Percentiles rank a stretch among this genome's conserved stretches.
These are phyloP conservation scores for Stephanodiscus triporus DNA, from an alignment of 108 stramenopile genomes.

Conservation along the genomic window DNA sequence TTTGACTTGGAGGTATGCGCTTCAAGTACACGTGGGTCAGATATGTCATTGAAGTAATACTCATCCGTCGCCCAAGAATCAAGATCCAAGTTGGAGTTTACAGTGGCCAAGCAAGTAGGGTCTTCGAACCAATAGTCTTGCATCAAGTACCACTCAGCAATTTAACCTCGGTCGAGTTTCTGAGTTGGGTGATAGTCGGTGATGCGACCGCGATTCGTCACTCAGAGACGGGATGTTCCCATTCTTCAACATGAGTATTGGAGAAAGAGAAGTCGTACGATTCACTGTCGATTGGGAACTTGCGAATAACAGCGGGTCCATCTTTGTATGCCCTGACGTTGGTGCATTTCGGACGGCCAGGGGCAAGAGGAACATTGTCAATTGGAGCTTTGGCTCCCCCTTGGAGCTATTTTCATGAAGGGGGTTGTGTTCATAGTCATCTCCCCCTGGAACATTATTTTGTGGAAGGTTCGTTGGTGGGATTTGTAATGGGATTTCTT, in stretches of 20 bases:
- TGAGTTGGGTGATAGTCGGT: too few species aligned
- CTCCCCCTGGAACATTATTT: not conserved
- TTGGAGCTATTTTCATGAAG: not conserved
- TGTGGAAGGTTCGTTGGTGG: not conserved
- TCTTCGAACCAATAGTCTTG: too few species aligned
- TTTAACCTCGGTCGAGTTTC: too few species aligned
- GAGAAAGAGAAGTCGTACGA: not conserved
- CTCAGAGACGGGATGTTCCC: not conserved
- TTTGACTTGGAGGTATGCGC: conserved; percentile 29
- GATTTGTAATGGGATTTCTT: not conserved
- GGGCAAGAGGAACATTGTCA: not conserved
- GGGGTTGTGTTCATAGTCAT: not conserved
- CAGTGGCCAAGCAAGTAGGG: not conserved
- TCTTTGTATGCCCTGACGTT: not conserved
- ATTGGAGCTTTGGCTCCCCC: not conserved
- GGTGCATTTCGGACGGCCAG: not conserved
- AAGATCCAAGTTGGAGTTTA: not conserved
- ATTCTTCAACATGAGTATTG: not conserved
- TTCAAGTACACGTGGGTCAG: conserved; percentile 27
- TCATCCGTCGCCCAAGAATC: not conserved
- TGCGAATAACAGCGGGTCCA: not conserved
- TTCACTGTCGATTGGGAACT: not conserved
- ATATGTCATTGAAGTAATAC: not conserved
- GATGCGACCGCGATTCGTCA: not conserved
- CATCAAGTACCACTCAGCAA: too few species aligned